phyloP scores from a whole-genome alignment of 768 basidiomycete genomes.

The Royoungia palumana region DNA sequence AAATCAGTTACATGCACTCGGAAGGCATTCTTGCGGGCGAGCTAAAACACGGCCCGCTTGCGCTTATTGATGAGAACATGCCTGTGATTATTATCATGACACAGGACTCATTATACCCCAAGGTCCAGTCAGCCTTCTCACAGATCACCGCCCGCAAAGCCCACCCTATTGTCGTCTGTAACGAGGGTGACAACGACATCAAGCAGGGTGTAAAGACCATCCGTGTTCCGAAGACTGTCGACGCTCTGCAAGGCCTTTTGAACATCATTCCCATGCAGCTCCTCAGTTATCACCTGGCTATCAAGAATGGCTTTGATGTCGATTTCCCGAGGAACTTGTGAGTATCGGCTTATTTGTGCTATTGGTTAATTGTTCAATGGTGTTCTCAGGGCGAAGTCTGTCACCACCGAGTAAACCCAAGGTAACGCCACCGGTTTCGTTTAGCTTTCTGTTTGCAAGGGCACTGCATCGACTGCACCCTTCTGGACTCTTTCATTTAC shows the following conservation, averaged over 20 bases:
- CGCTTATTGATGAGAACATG: slow-evolving; percentile 98
- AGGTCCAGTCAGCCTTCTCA: slow-evolving; percentile 93
- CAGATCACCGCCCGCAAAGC: slow-evolving; percentile 99
- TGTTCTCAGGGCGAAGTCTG: slow-evolving; percentile 63
- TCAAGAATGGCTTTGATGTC: slow-evolving; percentile 94
- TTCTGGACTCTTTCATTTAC: slow-evolving; percentile 15
- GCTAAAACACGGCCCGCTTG: slow-evolving; percentile 97
- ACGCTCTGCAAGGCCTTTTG: slow-evolving; percentile 90
- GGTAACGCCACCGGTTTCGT: background rate
- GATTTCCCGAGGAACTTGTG: slow-evolving; percentile 97
- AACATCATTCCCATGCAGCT: slow-evolving; percentile 97
- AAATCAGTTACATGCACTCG: slow-evolving; percentile 77
- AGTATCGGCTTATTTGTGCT: slow-evolving; percentile 30
- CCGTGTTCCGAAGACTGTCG: slow-evolving; percentile 91
- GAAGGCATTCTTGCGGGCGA: slow-evolving; percentile 94
- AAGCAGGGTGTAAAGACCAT: slow-evolving; percentile 77
- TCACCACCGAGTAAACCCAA: slow-evolving; percentile 60
- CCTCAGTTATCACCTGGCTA: slow-evolving; percentile 92
- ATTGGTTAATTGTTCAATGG: slow-evolving; percentile 8
- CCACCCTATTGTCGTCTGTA: slow-evolving; percentile 91
- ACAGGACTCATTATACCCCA: slow-evolving; percentile 95
- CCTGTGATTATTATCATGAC: slow-evolving; percentile 99
- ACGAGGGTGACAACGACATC: slow-evolving; percentile 85
- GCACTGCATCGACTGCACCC: background rate
- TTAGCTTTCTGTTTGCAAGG: background rate